Conservation (phyloP, 1,284 basidiomycete genomes). For the Cystobasidiaceae sp. region DNA sequence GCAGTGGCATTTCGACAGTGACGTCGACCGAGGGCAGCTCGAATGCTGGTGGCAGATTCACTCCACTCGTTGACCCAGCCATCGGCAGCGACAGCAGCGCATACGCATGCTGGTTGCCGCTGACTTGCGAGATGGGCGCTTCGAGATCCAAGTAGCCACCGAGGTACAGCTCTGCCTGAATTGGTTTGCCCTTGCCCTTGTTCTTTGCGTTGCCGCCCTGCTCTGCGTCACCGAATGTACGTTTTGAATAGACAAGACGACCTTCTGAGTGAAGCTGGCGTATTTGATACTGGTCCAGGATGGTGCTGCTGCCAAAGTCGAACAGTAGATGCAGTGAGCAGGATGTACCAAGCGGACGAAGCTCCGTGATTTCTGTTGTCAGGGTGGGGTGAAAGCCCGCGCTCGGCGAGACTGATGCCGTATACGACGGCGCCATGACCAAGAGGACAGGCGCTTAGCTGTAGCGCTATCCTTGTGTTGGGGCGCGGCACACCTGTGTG, state of each 20-base stretch:
- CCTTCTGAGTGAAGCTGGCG: conserved; percentile 33
- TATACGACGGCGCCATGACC: not conserved
- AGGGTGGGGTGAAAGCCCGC: conserved; percentile 35
- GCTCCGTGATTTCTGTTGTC: conserved; percentile 6
- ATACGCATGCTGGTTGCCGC: not conserved
- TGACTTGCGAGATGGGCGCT: conserved; percentile 20
- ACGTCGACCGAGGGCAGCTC: conserved; percentile 14
- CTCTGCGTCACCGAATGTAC: not conserved
- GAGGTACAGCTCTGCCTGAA: conserved; percentile 20
- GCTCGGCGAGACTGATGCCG: not conserved
- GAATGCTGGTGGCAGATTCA: not conserved
- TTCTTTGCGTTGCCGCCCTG: not conserved
- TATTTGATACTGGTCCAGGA: conserved; percentile 39
- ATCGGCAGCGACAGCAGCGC: conserved; percentile 21
- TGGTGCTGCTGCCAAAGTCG: conserved; percentile 30
- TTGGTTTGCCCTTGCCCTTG: conserved; percentile 24
- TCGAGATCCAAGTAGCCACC: conserved; percentile 37
- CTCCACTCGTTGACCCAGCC: not conserved
- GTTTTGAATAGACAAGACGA: conserved; percentile 13
- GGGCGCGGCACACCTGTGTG: too few relatives aligned
- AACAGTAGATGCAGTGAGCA: conserved; percentile 33
- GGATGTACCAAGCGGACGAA: conserved; percentile 10
- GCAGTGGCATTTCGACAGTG: conserved; percentile 34
- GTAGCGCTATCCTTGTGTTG: too few relatives aligned
- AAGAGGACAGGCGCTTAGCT: not conserved